A percentile compares a stretch with the other conserved stretches of the same genome.
Conservation (phyloP, 108 stramenopile genomes). For the Fistulifera solaris region DNA sequence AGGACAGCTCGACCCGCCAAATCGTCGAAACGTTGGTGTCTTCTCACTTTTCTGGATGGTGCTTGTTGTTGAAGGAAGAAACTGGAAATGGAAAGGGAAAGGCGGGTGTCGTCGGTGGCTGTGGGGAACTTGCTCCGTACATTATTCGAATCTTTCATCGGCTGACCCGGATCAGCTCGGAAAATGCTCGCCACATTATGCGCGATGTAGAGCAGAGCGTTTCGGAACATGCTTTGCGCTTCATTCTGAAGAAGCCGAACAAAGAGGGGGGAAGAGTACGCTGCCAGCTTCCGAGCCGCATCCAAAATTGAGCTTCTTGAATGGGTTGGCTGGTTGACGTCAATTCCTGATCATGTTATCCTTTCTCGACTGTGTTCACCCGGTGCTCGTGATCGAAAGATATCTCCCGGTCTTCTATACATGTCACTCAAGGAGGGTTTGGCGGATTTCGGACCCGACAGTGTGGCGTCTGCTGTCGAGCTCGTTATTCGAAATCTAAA, state of each 20-base stretch:
- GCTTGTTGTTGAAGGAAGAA: slow-evolving; percentile 29
- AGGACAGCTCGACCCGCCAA: background rate
- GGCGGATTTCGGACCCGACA: background rate
- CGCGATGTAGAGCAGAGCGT: slow-evolving; percentile 26
- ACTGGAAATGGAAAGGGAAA: slow-evolving; percentile 31
- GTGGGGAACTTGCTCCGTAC: too few relatives aligned
- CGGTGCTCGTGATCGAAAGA: slow-evolving; percentile 38
- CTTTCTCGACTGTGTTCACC: slow-evolving; percentile 22
- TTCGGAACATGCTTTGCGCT: slow-evolving; percentile 21
- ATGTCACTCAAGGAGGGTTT: slow-evolving; percentile 31
- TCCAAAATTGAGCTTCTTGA: too few relatives aligned
- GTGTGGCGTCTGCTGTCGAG: background rate
- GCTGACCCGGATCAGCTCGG: too few relatives aligned
- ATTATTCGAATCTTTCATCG: too few relatives aligned
- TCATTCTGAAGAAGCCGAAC: slow-evolving; percentile 8
- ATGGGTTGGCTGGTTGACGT: too few relatives aligned
- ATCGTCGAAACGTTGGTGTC: too few relatives aligned
- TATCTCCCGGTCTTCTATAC: slow-evolving; percentile 34
- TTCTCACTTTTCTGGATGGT: slow-evolving; percentile 16
- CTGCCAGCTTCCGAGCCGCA: background rate
- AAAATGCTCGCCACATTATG: slow-evolving; percentile 30
- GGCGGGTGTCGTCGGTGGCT: slow-evolving; percentile 4
- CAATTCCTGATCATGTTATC: slow-evolving; percentile 21
- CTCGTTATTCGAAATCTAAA: background rate
- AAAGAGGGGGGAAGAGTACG: slow-evolving; percentile 11